Evolutionary conservation across 1,284 basidiomycete genomes (phyloP), one percentile per base, ranked within the genome.

Genomic region (Meira miltonrushii): DNA sequence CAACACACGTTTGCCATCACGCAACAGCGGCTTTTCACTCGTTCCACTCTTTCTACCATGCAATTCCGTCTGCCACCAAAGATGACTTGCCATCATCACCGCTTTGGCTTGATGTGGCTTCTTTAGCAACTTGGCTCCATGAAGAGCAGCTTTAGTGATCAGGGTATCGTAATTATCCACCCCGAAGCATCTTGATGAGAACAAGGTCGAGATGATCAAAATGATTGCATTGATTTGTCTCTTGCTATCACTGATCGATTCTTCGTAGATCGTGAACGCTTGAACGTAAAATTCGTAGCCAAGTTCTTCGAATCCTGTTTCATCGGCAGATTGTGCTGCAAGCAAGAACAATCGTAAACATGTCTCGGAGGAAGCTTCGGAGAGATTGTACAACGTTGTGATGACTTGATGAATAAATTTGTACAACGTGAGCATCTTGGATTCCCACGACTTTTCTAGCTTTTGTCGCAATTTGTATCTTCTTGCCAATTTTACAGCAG

Each of bases 61-160:
- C 21, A 46, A 11, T n/a, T 56, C 55, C 4, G 33, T 49, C 60
- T 77, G 75, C 75, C 75, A 77, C 75, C 75, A 77, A 13, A 77
- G 59, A 56, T 77, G 75, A 57, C 71, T 74, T 11, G 75, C 75
- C 71, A 77, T 67, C 60, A 77, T 66, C 40, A 77, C 75, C 0
- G 75, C 75, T n/a, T 69, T 65, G 3, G 75, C 74, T 54, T 77
- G 75, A 41, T 77, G 75, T 11, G 75, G 74, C 61, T 75, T 76
- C 60, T 77, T 77, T 41, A 76, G 64, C 61, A 77, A 59, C 63
- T 75, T 76, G 46, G 74, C 72, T 12, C 69, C 69, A 28, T 76
- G 71, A 37, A 76, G 59, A 13, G 75, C 71, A 15, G 75, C 75
- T 52, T 75, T 76, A 49, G 74, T 77, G 61, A 71, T 73, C 19